Evolutionary conservation across 2,329 filamentous ascomycete species (phyloP).

Genomic region (Ophiostoma novo-ulmi): DNA sequence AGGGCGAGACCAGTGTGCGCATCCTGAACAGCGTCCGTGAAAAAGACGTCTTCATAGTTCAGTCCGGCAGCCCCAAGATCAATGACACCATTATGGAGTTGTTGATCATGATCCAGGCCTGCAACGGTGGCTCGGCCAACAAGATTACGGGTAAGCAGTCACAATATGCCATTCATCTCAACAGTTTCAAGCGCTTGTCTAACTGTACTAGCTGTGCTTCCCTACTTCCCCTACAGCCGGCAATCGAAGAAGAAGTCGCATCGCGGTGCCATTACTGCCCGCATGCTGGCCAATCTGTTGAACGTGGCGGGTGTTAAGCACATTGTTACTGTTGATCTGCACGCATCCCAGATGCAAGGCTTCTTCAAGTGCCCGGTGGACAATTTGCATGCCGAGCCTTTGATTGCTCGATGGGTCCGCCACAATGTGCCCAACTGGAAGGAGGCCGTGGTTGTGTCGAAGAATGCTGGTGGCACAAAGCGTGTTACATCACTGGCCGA

Average conservation of each 20-base stretch:
- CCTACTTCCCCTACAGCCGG: slow-evolving; percentile 98
- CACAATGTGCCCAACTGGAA: slow-evolving; percentile 82
- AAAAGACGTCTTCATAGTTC: slow-evolving; percentile 97
- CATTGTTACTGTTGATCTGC: slow-evolving; percentile 93
- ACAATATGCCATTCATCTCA: neutral
- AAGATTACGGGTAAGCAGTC: slow-evolving; percentile 73
- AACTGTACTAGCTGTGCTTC: slow-evolving; percentile 62
- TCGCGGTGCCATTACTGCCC: slow-evolving; percentile 88
- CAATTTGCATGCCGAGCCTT: slow-evolving; percentile 91
- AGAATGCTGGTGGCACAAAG: slow-evolving; percentile 96
- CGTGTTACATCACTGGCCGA: slow-evolving; percentile 93
- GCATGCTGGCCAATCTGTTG: slow-evolving; percentile 94
- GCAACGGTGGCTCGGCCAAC: slow-evolving; percentile 94
- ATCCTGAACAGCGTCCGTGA: slow-evolving; percentile 78
- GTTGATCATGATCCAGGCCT: slow-evolving; percentile 97
- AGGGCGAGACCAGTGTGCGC: slow-evolving; percentile 66
- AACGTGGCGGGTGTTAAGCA: slow-evolving; percentile 92
- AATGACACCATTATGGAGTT: slow-evolving; percentile 99
- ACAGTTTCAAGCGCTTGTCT: slow-evolving; percentile 9
- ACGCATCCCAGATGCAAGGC: slow-evolving; percentile 98
- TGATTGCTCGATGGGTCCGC: slow-evolving; percentile 93
- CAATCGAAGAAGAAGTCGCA: slow-evolving; percentile 99
- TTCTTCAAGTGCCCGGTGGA: slow-evolving; percentile 98
- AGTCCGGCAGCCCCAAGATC: slow-evolving; percentile 92
- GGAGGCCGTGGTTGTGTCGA: slow-evolving; percentile 92